Base-by-base conservation (phyloP, 257 asterid genomes). In the Striga asiatica region DNA sequence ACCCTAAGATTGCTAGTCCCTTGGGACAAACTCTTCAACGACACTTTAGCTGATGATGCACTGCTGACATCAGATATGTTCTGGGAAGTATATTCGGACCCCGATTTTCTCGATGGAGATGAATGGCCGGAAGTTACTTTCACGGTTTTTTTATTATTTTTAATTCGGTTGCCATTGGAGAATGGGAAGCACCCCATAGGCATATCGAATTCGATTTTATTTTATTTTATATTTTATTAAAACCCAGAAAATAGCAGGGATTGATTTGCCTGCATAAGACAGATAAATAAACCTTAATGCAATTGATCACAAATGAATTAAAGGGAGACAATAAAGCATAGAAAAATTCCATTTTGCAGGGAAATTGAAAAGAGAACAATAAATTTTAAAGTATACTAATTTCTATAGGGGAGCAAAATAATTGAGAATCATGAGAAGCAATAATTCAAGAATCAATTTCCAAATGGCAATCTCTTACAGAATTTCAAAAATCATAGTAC, bases 181-280 rank as follows among this genome's bases (percentile, higher is more conserved):
- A 75, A 78, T 5, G 62, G 70, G 52, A 80, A 83, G 72, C 95
- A 86, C 94, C 68, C 56, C 95, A 83, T 82, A 8, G 60, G 66
- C 73, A 49, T 59, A 32, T 20, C 56, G 32, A 48, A 45, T n/a
- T 38, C 18, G 3, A 6, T 38, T 38, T 38, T 11, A 1, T 1
- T n/a, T 12, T n/a, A 1, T 38, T 11, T n/a, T 0, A n/a, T n/a
- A n/a, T 38, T n/a, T 38, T 38, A 2, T 29, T 29, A 5, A 1
- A 29, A 29, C 8, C 35, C 18, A 38, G 45, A 38, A 11, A 38
- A 38, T 13, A 35, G 45, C 18, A 8, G 13, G 13, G 43, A 2
- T 2, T 0, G n/a, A n/a, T n/a, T 12, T 2, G 18, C 18, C 45
- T 38, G 16, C 46, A 38, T 4, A 13, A 3, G 6, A 38, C 46